phyloP scores from a whole-genome alignment of 306 rosid species.

The Biancaea sappan region DNA sequence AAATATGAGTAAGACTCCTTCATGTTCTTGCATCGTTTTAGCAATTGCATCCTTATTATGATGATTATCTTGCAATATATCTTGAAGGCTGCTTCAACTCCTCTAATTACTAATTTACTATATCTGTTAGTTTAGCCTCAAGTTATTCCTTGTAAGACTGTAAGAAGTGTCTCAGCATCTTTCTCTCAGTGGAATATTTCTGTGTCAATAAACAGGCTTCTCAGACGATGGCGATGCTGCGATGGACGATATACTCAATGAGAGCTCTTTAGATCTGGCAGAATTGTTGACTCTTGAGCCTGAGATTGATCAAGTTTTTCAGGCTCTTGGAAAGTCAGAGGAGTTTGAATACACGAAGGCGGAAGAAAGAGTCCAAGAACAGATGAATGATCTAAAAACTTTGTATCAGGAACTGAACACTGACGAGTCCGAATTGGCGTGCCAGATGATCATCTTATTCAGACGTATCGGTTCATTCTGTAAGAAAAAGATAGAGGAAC shows the following conservation, averaged over 20 bases:
- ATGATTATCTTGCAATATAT: no score
- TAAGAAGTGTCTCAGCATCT: background rate
- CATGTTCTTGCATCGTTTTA: no score
- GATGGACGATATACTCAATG: constrained; percentile 34
- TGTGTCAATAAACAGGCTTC: constrained; percentile 43
- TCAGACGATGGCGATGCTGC: constrained; percentile 31
- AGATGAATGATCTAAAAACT: constrained; percentile 52
- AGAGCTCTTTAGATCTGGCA: constrained; percentile 34
- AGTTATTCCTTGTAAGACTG: constrained; percentile 7
- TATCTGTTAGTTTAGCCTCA: constrained; percentile 2
- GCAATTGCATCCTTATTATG: no score
- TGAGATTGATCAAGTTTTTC: constrained; percentile 58
- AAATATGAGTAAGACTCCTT: no score
- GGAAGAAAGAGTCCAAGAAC: constrained; percentile 62
- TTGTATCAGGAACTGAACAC: constrained; percentile 61
- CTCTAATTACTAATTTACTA: no score
- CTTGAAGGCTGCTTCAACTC: no score
- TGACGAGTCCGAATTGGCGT: constrained; percentile 56
- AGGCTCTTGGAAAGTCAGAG: constrained; percentile 63
- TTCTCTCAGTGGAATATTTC: constrained; percentile 27
- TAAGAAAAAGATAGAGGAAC: constrained; percentile 64
- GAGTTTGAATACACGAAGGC: constrained; percentile 61
- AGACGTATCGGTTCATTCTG: constrained; percentile 34
- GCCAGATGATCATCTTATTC: constrained; percentile 42
- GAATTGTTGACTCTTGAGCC: constrained; percentile 48